A percentile compares a stretch with the other conserved stretches of the same genome.
Conservation (phyloP, 139 green algal species). For the Picochlorum costavermella region DNA sequence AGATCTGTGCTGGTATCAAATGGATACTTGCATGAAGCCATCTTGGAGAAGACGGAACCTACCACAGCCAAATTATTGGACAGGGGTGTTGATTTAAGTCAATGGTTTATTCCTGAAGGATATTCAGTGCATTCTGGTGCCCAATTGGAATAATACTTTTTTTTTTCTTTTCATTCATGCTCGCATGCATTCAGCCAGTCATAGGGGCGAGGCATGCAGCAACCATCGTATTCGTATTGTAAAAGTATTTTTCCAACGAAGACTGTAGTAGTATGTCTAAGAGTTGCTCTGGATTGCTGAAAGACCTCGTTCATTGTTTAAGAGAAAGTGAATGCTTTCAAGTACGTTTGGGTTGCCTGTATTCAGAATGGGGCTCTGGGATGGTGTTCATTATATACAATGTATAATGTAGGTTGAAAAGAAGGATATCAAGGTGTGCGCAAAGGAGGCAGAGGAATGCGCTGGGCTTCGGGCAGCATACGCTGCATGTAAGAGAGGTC, state of each 20-base stretch:
- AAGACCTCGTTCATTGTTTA: constrained; percentile 64
- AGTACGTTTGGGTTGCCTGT: constrained; percentile 23
- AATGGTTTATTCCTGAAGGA: constrained; percentile 49
- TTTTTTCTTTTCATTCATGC: too few species aligned
- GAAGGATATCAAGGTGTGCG: constrained; percentile 48
- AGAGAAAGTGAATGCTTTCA: constrained; percentile 56
- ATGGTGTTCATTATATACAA: background rate
- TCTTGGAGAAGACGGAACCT: constrained; percentile 32
- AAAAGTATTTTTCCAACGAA: too few species aligned
- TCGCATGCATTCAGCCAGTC: too few species aligned
- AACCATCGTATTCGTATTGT: too few species aligned
- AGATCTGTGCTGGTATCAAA: constrained; percentile 46
- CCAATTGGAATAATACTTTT: constrained; percentile 22
- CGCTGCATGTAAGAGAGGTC: constrained; percentile 57
- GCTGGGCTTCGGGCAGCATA: constrained; percentile 47
- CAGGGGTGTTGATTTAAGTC: constrained; percentile 37
- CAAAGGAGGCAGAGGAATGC: constrained; percentile 47
- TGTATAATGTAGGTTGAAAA: constrained; percentile 25
- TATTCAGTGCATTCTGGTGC: constrained; percentile 26
- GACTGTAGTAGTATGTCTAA: constrained; percentile 44
- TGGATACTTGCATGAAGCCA: constrained; percentile 35
- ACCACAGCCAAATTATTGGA: constrained; percentile 23
- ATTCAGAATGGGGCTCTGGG: background rate
- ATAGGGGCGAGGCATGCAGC: too few species aligned
- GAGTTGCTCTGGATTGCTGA: constrained; percentile 52